Evolutionary conservation across 257 asterid species (phyloP).

Genomic region (Scutellaria barbata): DNA sequence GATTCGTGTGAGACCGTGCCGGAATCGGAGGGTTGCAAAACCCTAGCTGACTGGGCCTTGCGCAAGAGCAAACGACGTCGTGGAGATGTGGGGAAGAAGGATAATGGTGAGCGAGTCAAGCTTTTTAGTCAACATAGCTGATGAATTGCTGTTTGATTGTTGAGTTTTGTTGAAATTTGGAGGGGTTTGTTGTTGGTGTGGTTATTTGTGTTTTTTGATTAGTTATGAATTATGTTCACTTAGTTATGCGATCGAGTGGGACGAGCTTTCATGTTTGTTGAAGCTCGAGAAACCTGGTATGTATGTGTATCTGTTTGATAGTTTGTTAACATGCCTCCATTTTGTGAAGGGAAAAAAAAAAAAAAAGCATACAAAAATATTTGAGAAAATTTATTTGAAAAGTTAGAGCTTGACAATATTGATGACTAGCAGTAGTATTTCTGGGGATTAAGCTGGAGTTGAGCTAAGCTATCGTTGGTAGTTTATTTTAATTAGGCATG

Average conservation of each 20-base stretch:
- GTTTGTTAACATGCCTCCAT: background rate
- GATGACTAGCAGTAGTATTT: background rate
- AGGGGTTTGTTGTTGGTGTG: slow-evolving; percentile 22
- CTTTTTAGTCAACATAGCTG: slow-evolving; percentile 23
- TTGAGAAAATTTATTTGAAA: background rate
- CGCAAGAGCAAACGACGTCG: slow-evolving; percentile 77
- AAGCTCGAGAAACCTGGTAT: slow-evolving; percentile 2
- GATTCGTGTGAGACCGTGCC: slow-evolving; percentile 51
- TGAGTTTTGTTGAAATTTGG: slow-evolving; percentile 4
- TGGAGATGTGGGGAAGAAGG: slow-evolving; percentile 53
- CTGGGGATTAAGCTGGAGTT: background rate
- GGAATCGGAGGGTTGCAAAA: slow-evolving; percentile 51
- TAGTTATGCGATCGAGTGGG: background rate
- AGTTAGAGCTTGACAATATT: slow-evolving; percentile 13
- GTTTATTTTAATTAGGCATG: background rate
- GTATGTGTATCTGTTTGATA: background rate
- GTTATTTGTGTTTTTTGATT: background rate
- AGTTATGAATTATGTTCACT: no score
- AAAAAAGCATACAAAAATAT: background rate
- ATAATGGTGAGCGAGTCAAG: slow-evolving; percentile 49
- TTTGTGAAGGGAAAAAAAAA: background rate
- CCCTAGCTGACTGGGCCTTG: slow-evolving; percentile 85
- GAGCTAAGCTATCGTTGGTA: background rate
- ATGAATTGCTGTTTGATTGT: slow-evolving; percentile 19
- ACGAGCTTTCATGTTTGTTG: background rate